phyloP scores from a whole-genome alignment of 495 filamentous ascomycete genomes.

The Cercophora sp. region DNA sequence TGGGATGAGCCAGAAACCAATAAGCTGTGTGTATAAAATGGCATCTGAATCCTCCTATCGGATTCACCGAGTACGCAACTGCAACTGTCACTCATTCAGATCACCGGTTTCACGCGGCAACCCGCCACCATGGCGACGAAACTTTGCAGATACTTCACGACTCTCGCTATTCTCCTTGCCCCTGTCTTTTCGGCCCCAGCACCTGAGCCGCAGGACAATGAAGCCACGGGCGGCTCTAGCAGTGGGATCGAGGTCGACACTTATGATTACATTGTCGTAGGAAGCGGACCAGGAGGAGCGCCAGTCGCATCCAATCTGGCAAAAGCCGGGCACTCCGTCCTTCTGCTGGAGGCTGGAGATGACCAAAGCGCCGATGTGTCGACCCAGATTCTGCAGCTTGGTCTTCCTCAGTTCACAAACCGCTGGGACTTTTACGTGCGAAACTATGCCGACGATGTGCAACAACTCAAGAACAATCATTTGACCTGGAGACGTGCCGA shows the following conservation, averaged over 20 bases:
- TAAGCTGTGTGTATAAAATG: too few relatives aligned
- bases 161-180: too few relatives aligned
- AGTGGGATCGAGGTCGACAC: not conserved
- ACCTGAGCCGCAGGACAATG: too few relatives aligned
- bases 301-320: slow-evolving; percentile 58
- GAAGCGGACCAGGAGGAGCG: slow-evolving; percentile 61
- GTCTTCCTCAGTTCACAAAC: too few relatives aligned
- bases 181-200: too few relatives aligned
- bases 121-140: too few relatives aligned
- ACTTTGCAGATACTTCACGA: too few relatives aligned
- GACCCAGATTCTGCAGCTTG: slow-evolving; percentile 29
- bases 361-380: slow-evolving; percentile 48
- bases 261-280: slow-evolving; percentile 64
- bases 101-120: too few relatives aligned
- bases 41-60: too few relatives aligned
- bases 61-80: too few relatives aligned
- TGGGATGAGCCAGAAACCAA: too few relatives aligned
- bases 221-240: not conserved
- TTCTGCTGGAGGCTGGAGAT: slow-evolving; percentile 62
- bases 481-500: slow-evolving; percentile 34
- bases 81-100: too few relatives aligned
- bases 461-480: slow-evolving; percentile 32
- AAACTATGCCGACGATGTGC: slow-evolving; percentile 35
- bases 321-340: slow-evolving; percentile 51
- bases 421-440: slow-evolving; percentile 45